Percentiles rank a stretch among this genome's conserved stretches.
These are phyloP conservation scores for Suhomyces faveliae DNA, from an alignment of 805 yeast species.

Conservation along the genomic window DNA sequence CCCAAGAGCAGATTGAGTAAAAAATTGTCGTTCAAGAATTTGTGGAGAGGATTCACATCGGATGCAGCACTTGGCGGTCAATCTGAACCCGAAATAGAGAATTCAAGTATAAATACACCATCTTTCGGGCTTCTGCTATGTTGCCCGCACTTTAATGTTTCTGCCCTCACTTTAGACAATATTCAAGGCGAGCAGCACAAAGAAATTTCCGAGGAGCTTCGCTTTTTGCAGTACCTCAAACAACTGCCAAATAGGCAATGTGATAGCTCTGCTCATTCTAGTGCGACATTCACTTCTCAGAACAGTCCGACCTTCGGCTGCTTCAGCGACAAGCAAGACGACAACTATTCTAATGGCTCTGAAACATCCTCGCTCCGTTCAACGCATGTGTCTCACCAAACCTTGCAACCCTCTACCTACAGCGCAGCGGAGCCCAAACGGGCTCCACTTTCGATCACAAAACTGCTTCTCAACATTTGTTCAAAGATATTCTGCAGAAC, in stretches of 20 bases:
- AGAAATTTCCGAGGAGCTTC: neutral
- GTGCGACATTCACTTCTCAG: neutral
- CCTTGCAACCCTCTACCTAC: neutral
- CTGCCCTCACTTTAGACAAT: neutral
- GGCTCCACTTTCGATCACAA: neutral
- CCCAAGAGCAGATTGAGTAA: neutral
- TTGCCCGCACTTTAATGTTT: neutral
- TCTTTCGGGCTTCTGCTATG: neutral
- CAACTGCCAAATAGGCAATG: neutral
- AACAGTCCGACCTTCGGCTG: neutral
- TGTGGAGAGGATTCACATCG: neutral
- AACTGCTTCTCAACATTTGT: neutral
- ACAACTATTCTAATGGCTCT: neutral
- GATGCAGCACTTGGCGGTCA: neutral
- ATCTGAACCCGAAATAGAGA: neutral
- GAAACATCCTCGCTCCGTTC: neutral
- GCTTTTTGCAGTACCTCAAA: neutral
- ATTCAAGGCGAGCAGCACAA: neutral
- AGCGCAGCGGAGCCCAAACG: neutral
- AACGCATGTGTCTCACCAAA: neutral
- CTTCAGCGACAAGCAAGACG: neutral
- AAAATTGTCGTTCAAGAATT: neutral
- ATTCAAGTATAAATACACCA: neutral
- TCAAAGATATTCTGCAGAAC: neutral
- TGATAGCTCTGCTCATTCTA: neutral